These are phyloP conservation scores for Phytopythium ostracodes DNA, from an alignment of 352 stramenopile species.

Conservation along the genomic window DNA sequence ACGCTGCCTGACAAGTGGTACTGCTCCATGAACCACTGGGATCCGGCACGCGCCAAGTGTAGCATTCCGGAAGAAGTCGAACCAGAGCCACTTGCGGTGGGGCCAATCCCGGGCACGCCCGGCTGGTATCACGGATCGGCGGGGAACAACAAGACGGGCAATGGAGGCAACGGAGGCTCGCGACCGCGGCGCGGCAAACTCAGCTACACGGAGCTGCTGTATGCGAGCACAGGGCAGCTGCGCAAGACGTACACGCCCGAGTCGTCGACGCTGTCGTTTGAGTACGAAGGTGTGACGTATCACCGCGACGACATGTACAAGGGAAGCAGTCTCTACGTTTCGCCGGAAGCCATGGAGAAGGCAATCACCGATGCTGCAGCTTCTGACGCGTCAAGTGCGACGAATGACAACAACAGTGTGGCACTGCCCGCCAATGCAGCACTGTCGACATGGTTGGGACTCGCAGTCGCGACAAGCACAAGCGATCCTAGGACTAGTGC, in stretches of 20 bases:
- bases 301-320: constrained; percentile 80
- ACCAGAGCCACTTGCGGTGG: constrained; percentile 52
- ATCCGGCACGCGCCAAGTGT: constrained; percentile 76
- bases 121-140: constrained; percentile 57
- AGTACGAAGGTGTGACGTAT: constrained; percentile 67
- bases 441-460: not conserved
- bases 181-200: constrained; percentile 63
- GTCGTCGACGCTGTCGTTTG: constrained; percentile 73
- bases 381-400: not conserved
- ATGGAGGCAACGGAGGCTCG: constrained; percentile 14
- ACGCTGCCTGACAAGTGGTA: constrained; percentile 95
- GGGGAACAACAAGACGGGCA: constrained; percentile 2
- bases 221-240: constrained; percentile 72
- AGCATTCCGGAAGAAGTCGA: constrained; percentile 72
- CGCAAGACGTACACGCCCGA: constrained; percentile 80
- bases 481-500: not conserved
- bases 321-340: constrained; percentile 77
- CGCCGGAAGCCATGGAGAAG: constrained; percentile 29
- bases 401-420: not conserved
- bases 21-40: constrained; percentile 95
- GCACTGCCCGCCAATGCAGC: not conserved
- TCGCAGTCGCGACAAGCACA: not conserved
- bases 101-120: constrained; percentile 35
- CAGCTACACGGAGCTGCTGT: constrained; percentile 80
- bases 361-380: not conserved